A percentile compares a stretch with the other conserved stretches of the same genome.
Evolutionary conservation across 1,284 basidiomycete species (phyloP).

Genomic region (Ganoderma meredithae): DNA sequence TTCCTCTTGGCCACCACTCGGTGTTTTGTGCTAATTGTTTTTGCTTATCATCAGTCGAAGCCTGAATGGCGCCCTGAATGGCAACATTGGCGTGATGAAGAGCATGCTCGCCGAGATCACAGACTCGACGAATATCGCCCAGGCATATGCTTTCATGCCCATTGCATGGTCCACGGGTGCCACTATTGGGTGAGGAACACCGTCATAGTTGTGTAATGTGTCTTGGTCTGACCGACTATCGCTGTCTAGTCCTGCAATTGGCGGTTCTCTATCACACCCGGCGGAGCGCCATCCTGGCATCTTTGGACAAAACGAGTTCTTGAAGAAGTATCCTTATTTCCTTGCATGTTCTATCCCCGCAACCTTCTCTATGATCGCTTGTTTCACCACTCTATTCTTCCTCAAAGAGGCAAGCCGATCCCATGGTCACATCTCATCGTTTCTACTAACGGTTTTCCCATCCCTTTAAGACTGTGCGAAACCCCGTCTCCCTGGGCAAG

Average conservation of each 20-base stretch:
- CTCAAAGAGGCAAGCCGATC: slow-evolving; percentile 63
- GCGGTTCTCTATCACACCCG: slow-evolving; percentile 71
- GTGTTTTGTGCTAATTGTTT: neutral
- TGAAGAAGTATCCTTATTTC: slow-evolving; percentile 78
- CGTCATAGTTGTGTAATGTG: slow-evolving; percentile 8
- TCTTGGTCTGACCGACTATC: neutral
- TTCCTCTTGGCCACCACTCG: neutral
- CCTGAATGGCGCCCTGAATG: slow-evolving; percentile 60
- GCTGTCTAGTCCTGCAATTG: slow-evolving; percentile 65
- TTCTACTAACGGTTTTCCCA: slow-evolving; percentile 7
- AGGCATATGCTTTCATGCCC: slow-evolving; percentile 73
- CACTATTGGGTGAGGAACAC: slow-evolving; percentile 52
- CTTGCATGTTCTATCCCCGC: slow-evolving; percentile 74
- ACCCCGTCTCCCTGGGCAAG: slow-evolving; percentile 41
- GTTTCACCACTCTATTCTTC: slow-evolving; percentile 60
- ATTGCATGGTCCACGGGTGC: slow-evolving; percentile 62
- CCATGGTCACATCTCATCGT: neutral
- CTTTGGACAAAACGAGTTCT: slow-evolving; percentile 68
- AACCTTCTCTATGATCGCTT: slow-evolving; percentile 60
- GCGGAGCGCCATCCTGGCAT: slow-evolving; percentile 67
- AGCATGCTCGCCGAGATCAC: slow-evolving; percentile 79
- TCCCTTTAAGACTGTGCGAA: slow-evolving; percentile 41
- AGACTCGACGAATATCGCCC: slow-evolving; percentile 73
- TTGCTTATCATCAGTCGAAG: slow-evolving; percentile 46
- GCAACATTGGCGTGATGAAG: slow-evolving; percentile 77